Percentiles rank a stretch among this genome's conserved stretches.
phyloP scores from a whole-genome alignment of 495 filamentous ascomycete species.

The Aspergillus indologenus region DNA sequence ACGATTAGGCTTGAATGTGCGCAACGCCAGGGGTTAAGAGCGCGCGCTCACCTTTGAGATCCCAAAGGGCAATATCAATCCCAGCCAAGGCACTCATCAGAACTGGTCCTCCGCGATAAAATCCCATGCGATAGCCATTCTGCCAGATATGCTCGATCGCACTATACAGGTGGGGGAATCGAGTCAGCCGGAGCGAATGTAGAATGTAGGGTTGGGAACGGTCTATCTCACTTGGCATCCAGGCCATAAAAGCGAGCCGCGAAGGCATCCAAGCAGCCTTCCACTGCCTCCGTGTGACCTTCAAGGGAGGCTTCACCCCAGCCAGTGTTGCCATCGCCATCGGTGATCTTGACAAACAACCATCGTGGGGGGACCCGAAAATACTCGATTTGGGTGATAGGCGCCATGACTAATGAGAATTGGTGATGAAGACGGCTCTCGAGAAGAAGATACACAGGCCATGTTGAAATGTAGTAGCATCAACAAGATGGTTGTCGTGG shows the following conservation, averaged over 20 bases:
- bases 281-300: constrained; percentile 72
- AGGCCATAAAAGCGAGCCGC: constrained; percentile 58
- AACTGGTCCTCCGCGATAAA: constrained; percentile 75
- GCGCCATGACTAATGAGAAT: no score
- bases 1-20: not conserved
- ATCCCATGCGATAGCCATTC: constrained; percentile 62
- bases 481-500: not conserved
- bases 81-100: constrained; percentile 74
- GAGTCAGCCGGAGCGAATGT: not conserved
- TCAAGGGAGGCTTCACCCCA: constrained; percentile 78
- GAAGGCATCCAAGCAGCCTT: constrained; percentile 68
- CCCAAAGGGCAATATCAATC: constrained; percentile 77
- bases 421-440: no score
- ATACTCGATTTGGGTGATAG: constrained; percentile 64
- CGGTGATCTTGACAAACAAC: constrained; percentile 74
- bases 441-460: no score
- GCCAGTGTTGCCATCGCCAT: constrained; percentile 56
- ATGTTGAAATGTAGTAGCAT: not conserved
- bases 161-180: constrained; percentile 23
- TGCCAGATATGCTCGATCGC: constrained; percentile 83
- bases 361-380: constrained; percentile 70
- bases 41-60: constrained; percentile 51
- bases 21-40: not conserved
- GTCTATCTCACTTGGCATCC: constrained; percentile 65
- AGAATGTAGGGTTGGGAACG: no score